phyloP scores from a whole-genome alignment of 805 yeast genomes.

The Naumovozyma castellii region DNA sequence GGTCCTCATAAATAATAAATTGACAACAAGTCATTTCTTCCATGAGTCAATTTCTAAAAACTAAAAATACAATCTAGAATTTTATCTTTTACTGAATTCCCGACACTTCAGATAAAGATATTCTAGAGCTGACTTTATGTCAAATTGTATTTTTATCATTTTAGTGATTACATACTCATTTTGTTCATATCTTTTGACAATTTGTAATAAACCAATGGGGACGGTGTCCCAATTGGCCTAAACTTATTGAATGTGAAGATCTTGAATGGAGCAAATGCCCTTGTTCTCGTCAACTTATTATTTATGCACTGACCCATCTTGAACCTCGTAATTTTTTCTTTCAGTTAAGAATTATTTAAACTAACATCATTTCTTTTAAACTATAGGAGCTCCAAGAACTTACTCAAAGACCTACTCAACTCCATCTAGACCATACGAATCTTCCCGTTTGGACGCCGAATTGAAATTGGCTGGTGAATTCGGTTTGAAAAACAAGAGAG shows the following conservation, averaged over 20 bases:
- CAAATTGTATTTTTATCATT: too few species aligned
- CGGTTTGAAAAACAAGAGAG: slow-evolving; percentile 99
- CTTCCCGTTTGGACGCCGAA: slow-evolving; percentile 98
- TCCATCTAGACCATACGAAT: slow-evolving; percentile 98
- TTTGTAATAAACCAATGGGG: too few species aligned
- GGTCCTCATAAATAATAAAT: slow-evolving; percentile 46
- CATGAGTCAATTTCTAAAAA: too few species aligned
- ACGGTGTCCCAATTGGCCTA: too few species aligned
- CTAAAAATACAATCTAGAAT: too few species aligned
- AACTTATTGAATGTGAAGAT: too few species aligned
- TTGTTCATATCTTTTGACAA: too few species aligned
- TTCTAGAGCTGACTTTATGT: neutral
- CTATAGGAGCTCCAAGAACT: slow-evolving; percentile 92
- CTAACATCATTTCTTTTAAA: neutral
- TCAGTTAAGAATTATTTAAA: neutral
- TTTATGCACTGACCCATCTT: slow-evolving; percentile 13
- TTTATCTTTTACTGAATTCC: slow-evolving; percentile 58
- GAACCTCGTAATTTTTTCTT: slow-evolving; percentile 7
- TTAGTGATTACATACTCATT: too few species aligned
- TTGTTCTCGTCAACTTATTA: slow-evolving; percentile 1
- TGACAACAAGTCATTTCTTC: neutral
- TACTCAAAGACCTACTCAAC: slow-evolving; percentile 98
- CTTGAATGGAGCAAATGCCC: too few species aligned
- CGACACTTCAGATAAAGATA: slow-evolving; percentile 64
- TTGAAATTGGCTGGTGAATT: slow-evolving; percentile 98